Conservation (phyloP, 202 grass and related monocot species). For the Panicum virgatum region DNA sequence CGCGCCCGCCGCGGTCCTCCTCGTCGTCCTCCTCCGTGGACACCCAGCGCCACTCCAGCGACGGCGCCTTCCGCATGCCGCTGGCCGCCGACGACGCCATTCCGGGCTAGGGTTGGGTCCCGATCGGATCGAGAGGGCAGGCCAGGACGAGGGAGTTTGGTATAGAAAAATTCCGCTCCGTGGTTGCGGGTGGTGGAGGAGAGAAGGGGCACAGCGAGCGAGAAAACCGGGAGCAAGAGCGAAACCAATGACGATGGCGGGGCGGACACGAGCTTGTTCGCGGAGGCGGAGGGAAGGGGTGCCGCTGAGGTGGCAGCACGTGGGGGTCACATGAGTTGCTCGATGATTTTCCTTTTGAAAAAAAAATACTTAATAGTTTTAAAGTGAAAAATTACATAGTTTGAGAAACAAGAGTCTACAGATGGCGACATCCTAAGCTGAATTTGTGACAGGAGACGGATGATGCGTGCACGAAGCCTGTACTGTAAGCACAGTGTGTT, state of each 20-base stretch:
- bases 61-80: slow-evolving; percentile 60
- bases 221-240: slow-evolving; percentile 27
- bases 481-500: too few species aligned
- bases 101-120: slow-evolving; percentile 30
- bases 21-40: slow-evolving; percentile 58
- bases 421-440: too few species aligned
- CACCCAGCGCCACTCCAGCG: slow-evolving; percentile 71
- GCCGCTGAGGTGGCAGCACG: slow-evolving; percentile 42
- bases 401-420: not conserved
- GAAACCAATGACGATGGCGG: slow-evolving; percentile 1
- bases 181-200: slow-evolving; percentile 30
- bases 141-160: not conserved
- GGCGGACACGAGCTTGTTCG: slow-evolving; percentile 28
- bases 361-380: not conserved
- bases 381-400: not conserved
- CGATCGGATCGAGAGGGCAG: slow-evolving; percentile 51
- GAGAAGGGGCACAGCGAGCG: not conserved
- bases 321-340: slow-evolving; percentile 33
- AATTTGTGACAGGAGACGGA: too few species aligned
- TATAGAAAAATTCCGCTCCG: not conserved
- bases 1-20: slow-evolving; percentile 13
- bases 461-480: too few species aligned
- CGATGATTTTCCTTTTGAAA: not conserved
- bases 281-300: not conserved
- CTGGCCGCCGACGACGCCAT: slow-evolving; percentile 44